Evolutionary conservation across 805 yeast species (phyloP).

Genomic region (Nakazawaea anatomiae): DNA sequence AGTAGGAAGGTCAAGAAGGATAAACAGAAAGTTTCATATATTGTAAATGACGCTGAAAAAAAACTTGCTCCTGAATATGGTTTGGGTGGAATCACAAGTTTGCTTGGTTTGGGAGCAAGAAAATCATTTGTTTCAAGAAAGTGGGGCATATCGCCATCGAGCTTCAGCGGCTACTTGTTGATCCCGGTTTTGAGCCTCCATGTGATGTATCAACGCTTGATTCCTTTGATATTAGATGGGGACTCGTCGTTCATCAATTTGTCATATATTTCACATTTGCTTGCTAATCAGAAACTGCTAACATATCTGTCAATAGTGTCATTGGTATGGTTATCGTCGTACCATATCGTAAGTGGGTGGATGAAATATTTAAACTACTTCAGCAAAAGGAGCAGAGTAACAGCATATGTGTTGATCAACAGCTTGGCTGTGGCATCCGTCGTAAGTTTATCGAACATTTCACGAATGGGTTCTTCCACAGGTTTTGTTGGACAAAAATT

Average conservation of each 20-base stretch:
- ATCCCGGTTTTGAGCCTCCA: constrained; percentile 42
- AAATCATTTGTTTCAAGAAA: constrained; percentile 36
- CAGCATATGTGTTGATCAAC: constrained; percentile 38
- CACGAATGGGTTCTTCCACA: constrained; percentile 15
- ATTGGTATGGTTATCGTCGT: constrained; percentile 34
- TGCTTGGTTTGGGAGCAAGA: constrained; percentile 50
- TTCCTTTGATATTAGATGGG: constrained; percentile 54
- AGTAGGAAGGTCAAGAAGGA: constrained; percentile 16
- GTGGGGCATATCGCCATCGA: constrained; percentile 50
- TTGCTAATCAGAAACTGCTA: constrained; percentile 19
- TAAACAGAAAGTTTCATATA: neutral
- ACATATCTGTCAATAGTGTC: constrained; percentile 26
- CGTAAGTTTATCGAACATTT: constrained; percentile 26
- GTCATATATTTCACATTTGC: constrained; percentile 40
- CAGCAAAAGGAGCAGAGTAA: constrained; percentile 31
- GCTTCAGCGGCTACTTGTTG: constrained; percentile 54
- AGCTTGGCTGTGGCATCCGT: constrained; percentile 29
- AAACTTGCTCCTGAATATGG: constrained; percentile 41
- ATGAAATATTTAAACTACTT: constrained; percentile 38
- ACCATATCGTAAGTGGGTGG: constrained; percentile 53
- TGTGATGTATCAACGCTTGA: constrained; percentile 36
- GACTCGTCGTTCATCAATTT: constrained; percentile 54
- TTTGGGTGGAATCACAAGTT: constrained; percentile 53
- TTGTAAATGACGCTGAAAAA: constrained; percentile 8
- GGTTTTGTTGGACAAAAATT: constrained; percentile 19